phyloP scores from a whole-genome alignment of 2,329 filamentous ascomycete genomes.

The Waltergamsia citrina region DNA sequence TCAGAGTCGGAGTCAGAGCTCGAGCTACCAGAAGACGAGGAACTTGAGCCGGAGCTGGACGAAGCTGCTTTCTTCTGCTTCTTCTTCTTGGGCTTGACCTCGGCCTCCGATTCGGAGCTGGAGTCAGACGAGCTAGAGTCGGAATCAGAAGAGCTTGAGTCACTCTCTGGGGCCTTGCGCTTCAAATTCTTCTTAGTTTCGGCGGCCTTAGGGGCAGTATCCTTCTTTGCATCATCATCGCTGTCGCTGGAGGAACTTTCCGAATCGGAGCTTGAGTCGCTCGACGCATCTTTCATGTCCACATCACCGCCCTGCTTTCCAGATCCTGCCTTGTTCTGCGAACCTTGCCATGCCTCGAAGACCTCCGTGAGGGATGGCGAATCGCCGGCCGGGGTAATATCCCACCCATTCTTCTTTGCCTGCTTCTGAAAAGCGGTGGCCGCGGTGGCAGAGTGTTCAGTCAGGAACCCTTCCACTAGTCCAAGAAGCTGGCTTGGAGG shows the following conservation, averaged over 20 bases:
- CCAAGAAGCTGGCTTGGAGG: slow-evolving; percentile 55
- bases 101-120: slow-evolving; percentile 30
- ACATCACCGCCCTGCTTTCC: slow-evolving; percentile 24
- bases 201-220: slow-evolving; percentile 11
- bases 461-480: slow-evolving; percentile 57
- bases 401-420: slow-evolving; percentile 42
- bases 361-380: slow-evolving; percentile 36
- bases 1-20: slow-evolving; percentile 13
- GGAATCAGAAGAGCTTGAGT: slow-evolving; percentile 11
- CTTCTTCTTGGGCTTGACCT: slow-evolving; percentile 46
- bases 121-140: slow-evolving; percentile 24
- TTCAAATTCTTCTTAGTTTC: slow-evolving; percentile 21
- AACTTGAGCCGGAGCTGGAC: slow-evolving; percentile 12
- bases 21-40: slow-evolving; percentile 9
- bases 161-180: slow-evolving; percentile 26
- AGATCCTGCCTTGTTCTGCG: slow-evolving; percentile 11
- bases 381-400: slow-evolving; percentile 11
- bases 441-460: slow-evolving; percentile 14
- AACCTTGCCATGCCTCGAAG: slow-evolving; percentile 39
- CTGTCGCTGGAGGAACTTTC: slow-evolving; percentile 15
- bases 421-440: slow-evolving; percentile 52
- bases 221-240: slow-evolving; percentile 10
- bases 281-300: slow-evolving; percentile 35
- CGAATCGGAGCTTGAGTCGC: slow-evolving; percentile 18
- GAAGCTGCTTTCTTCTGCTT: slow-evolving; percentile 11